Conservation (phyloP, 2,329 filamentous ascomycete genomes). For the Kalmusia sp. region DNA sequence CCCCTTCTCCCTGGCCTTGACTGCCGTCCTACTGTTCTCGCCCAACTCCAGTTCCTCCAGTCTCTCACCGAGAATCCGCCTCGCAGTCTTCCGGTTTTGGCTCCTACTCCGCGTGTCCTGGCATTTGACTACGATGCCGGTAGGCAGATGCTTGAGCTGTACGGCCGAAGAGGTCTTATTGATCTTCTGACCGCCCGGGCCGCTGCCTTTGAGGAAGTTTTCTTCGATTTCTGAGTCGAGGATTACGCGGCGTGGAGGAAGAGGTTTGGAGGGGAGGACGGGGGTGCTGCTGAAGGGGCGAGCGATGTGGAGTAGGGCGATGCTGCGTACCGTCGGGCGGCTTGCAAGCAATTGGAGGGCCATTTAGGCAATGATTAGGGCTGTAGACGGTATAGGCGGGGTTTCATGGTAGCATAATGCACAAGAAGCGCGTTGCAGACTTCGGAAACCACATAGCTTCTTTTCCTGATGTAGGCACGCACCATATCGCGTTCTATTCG, state of each 20-base stretch:
- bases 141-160: conserved; percentile 88
- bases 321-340: conserved; percentile 10
- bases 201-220: conserved; percentile 86
- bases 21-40: conserved; percentile 67
- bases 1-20: conserved; percentile 68
- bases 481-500: conserved; percentile 8
- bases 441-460: background rate
- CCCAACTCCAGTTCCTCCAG: conserved; percentile 80
- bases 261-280: conserved; percentile 26
- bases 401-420: conserved; percentile 26
- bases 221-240: conserved; percentile 82
- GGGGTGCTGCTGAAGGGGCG: conserved; percentile 27
- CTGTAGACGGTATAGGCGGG: conserved; percentile 7
- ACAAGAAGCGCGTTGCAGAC: background rate
- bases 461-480: background rate
- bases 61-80: conserved; percentile 76
- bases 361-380: conserved; percentile 22
- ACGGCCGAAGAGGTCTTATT: conserved; percentile 98
- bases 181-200: conserved; percentile 96
- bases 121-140: conserved; percentile 91
- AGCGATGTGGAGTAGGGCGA: conserved; percentile 1
- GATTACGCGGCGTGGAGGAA: conserved; percentile 76
- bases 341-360: conserved; percentile 12
- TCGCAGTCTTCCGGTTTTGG: conserved; percentile 87
- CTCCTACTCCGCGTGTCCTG: conserved; percentile 87